Conservation (phyloP, 106 monocot species). For the Dendrobium chrysotoxum region DNA sequence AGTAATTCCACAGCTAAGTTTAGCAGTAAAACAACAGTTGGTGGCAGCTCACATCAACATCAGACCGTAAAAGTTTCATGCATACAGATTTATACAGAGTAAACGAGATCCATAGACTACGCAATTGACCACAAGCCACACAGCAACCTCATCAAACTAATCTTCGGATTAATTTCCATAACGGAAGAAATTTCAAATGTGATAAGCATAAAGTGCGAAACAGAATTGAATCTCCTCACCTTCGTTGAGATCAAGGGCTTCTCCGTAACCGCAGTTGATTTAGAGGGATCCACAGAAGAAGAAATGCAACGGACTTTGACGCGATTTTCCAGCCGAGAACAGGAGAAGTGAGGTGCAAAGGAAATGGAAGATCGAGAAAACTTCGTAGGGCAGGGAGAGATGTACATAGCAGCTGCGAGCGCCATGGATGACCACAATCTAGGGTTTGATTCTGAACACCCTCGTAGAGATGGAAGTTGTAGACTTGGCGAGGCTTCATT, state of each 20-base stretch:
- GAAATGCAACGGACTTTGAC: slow-evolving; percentile 28
- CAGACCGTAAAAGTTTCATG: not conserved
- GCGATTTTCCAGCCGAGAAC: not conserved
- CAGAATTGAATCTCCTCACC: slow-evolving; percentile 9
- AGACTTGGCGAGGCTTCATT: not conserved
- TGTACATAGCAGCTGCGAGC: slow-evolving; percentile 10
- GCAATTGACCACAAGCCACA: not conserved
- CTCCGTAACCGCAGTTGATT: slow-evolving; percentile 12
- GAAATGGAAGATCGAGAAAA: slow-evolving; percentile 1
- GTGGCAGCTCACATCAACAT: not conserved
- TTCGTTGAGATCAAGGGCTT: slow-evolving; percentile 23
- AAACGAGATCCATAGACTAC: not conserved
- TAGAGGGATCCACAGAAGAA: slow-evolving; percentile 27
- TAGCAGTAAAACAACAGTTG: not conserved
- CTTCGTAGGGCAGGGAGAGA: slow-evolving; percentile 10
- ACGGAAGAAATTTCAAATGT: not conserved
- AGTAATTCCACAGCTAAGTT: not conserved
- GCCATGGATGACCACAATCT: slow-evolving; percentile 16
- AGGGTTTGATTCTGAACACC: not conserved
- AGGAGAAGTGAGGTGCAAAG: not conserved
- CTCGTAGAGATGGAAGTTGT: not conserved
- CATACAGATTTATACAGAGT: not conserved
- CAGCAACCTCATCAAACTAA: not conserved
- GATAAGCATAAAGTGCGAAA: not conserved
- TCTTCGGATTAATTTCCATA: not conserved